phyloP scores from a whole-genome alignment of 495 filamentous ascomycete genomes.

The Elaphomyces granulatus region DNA sequence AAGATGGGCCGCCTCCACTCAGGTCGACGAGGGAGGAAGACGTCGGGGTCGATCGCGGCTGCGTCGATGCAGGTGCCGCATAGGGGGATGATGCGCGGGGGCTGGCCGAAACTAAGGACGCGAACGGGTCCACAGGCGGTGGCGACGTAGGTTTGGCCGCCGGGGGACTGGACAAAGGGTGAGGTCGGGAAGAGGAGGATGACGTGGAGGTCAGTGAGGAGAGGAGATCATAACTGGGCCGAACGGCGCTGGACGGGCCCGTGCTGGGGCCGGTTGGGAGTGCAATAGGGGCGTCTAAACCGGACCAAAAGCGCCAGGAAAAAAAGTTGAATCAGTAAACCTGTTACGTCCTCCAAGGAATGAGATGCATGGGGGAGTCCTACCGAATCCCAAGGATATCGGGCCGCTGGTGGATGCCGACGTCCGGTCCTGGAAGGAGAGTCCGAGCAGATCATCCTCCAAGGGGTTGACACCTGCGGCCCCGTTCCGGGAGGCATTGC shows the following conservation, averaged over 20 bases:
- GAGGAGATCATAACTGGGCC: constrained; percentile 50
- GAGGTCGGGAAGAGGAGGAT: constrained; percentile 33
- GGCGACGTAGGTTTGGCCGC: constrained; percentile 22
- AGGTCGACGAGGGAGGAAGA: constrained; percentile 35
- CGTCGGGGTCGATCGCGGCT: constrained; percentile 10
- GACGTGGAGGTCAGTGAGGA: constrained; percentile 30
- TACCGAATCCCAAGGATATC: constrained; percentile 73
- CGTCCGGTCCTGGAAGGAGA: constrained; percentile 46
- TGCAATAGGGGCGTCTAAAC: constrained; percentile 5
- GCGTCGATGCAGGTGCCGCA: constrained; percentile 12
- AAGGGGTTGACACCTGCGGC: constrained; percentile 28
- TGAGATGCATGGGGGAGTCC: too few species aligned
- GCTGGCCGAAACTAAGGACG: constrained; percentile 46
- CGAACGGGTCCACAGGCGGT: constrained; percentile 47
- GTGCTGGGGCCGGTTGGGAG: background rate
- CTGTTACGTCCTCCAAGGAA: constrained; percentile 24
- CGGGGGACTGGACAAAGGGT: constrained; percentile 23
- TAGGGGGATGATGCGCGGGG: constrained; percentile 30
- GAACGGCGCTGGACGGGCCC: constrained; percentile 22
- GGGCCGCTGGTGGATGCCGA: constrained; percentile 66
- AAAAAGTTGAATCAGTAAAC: background rate
- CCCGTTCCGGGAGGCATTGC: constrained; percentile 29
- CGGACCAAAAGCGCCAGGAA: too few species aligned
- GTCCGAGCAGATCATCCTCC: constrained; percentile 53
- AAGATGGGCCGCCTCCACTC: constrained; percentile 10